phyloP scores from a whole-genome alignment of 2,329 filamentous ascomycete species.

The Phaeophleospora eucalypticola region DNA sequence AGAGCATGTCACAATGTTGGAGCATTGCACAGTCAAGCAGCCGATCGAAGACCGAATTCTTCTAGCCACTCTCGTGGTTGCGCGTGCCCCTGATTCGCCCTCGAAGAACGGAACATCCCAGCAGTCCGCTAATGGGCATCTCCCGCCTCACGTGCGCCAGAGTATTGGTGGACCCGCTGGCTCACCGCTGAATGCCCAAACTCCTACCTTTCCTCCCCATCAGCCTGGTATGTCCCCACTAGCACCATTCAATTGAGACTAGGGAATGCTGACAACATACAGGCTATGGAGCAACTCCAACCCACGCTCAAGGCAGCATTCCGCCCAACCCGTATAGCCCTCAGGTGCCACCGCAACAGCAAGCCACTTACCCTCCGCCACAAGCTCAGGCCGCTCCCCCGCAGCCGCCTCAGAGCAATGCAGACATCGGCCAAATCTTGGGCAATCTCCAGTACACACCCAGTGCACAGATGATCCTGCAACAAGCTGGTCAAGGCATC shows the following conservation, averaged over 20 bases:
- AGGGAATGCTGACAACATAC: constrained; percentile 7
- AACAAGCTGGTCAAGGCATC: constrained; percentile 23
- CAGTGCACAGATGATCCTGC: constrained; percentile 40
- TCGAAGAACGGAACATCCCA: background rate
- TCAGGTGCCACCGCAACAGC: constrained; percentile 33
- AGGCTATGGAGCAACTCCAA: constrained; percentile 18
- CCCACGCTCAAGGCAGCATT: constrained; percentile 22
- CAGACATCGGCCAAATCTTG: constrained; percentile 39
- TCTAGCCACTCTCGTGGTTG: constrained; percentile 79
- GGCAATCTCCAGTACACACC: constrained; percentile 41
- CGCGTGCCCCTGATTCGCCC: constrained; percentile 49
- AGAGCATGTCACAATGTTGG: constrained; percentile 83
- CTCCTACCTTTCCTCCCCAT: constrained; percentile 37
- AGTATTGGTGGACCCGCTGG: constrained; percentile 27
- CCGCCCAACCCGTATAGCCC: constrained; percentile 38
- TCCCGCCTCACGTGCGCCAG: constrained; percentile 21
- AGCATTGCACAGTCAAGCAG: constrained; percentile 73
- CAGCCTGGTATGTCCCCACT: background rate
- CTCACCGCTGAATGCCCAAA: constrained; percentile 36
- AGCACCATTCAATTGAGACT: background rate
- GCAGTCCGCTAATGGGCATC: constrained; percentile 17
- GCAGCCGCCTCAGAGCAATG: constrained; percentile 35
- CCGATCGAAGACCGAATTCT: constrained; percentile 71
- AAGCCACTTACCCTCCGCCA: constrained; percentile 27
- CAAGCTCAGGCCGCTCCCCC: constrained; percentile 15